A percentile compares a stretch with the other conserved stretches of the same genome.
Conservation (phyloP, 768 basidiomycete genomes). For the Neoboletus brunneissimus region DNA sequence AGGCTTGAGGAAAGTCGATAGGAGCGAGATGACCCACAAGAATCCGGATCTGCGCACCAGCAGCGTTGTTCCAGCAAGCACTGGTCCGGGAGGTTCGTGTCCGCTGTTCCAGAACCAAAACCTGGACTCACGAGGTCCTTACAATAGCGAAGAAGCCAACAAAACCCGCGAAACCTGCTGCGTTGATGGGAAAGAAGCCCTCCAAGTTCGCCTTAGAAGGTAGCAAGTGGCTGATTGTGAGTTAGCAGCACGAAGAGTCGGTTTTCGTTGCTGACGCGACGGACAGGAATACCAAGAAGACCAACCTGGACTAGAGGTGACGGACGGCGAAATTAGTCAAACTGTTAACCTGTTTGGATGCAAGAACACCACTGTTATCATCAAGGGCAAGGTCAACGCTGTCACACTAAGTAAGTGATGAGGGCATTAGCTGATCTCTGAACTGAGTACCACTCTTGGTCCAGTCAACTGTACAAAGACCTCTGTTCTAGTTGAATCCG, state of each 20-base stretch:
- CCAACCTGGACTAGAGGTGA: conserved; percentile 66
- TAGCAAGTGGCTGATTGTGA: conserved; percentile 89
- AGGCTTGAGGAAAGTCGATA: conserved; percentile 89
- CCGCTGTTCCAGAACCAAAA: conserved; percentile 16
- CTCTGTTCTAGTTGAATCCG: conserved; percentile 84
- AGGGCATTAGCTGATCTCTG: background rate
- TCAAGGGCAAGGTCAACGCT: conserved; percentile 95
- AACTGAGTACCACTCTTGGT: conserved; percentile 2
- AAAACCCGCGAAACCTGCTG: conserved; percentile 81
- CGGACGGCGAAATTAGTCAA: conserved; percentile 75
- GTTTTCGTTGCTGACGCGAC: conserved; percentile 1
- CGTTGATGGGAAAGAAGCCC: conserved; percentile 87
- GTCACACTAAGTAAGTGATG: conserved; percentile 68
- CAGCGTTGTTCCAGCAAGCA: conserved; percentile 46
- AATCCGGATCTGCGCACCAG: conserved; percentile 78
- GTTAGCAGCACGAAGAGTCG: conserved; percentile 21
- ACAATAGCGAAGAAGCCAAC: conserved; percentile 59
- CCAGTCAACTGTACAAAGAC: conserved; percentile 88
- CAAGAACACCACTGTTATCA: conserved; percentile 76
- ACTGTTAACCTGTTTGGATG: conserved; percentile 87
- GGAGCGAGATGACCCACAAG: conserved; percentile 98
- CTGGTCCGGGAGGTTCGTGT: conserved; percentile 33
- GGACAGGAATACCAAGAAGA: conserved; percentile 89
- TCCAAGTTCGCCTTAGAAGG: conserved; percentile 86
- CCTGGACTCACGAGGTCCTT: background rate